phyloP scores from a whole-genome alignment of 257 asterid species.

The Parsonsia alboflavescens region DNA sequence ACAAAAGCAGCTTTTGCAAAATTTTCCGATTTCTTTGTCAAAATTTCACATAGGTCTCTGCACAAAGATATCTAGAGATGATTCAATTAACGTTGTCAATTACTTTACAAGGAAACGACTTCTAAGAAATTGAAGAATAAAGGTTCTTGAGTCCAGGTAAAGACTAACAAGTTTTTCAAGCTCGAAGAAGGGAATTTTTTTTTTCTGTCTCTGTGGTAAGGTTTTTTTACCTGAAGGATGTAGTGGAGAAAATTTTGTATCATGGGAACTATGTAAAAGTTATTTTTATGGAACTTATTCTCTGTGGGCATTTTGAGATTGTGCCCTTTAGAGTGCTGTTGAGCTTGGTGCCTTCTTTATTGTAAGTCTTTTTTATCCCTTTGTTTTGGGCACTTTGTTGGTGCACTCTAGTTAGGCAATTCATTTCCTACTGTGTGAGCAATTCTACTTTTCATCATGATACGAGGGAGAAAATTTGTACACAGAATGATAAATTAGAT shows the following conservation, averaged over 20 bases:
- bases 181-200: background rate
- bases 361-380: background rate
- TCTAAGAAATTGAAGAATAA: background rate
- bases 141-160: background rate
- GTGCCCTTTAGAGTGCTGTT: background rate
- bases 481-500: background rate
- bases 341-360: background rate
- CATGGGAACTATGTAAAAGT: background rate
- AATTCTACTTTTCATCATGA: background rate
- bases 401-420: background rate
- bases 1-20: background rate
- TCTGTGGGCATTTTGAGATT: background rate
- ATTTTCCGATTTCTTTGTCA: background rate
- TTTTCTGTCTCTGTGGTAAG: too few relatives aligned
- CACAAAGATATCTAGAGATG: background rate
- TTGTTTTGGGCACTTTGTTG: background rate
- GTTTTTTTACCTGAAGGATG: background rate
- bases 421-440: background rate
- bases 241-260: background rate
- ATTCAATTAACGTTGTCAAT: background rate
- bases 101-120: background rate
- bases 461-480: background rate
- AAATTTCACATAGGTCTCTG: background rate
- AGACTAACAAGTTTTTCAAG: background rate
- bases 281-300: background rate